Conservation (phyloP, 306 rosid species). For the Vigna mungo region DNA sequence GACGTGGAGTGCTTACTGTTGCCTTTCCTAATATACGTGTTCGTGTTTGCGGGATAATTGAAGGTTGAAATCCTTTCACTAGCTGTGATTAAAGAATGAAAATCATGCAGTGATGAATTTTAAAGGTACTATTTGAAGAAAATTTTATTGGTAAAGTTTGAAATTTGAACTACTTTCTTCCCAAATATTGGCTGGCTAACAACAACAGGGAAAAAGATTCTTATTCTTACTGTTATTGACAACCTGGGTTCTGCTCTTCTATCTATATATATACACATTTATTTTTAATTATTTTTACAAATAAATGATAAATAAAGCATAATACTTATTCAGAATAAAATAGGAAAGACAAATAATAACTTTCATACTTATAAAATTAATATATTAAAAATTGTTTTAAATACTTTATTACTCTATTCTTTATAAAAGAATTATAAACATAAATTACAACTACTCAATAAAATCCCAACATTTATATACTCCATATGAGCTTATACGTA, state of each 20-base stretch:
- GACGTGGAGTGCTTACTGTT: neutral
- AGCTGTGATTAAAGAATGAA: slow-evolving; percentile 14
- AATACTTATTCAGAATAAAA: neutral
- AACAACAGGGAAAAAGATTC: neutral
- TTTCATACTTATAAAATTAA: slow-evolving; percentile 4
- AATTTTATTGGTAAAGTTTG: neutral
- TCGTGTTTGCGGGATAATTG: neutral
- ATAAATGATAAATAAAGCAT: neutral
- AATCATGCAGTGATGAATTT: neutral
- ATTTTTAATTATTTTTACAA: too few species aligned
- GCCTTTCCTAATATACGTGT: neutral
- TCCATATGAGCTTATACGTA: slow-evolving; percentile 2
- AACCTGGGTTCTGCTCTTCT: too few species aligned
- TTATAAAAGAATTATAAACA: slow-evolving; percentile 1
- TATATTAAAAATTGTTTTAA: neutral
- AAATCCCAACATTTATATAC: neutral
- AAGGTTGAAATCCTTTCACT: neutral
- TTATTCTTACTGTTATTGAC: too few species aligned
- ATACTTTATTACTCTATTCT: neutral
- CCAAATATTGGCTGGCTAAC: neutral
- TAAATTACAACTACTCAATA: neutral
- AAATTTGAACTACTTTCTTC: neutral
- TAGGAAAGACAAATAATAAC: neutral
- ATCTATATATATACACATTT: too few species aligned
- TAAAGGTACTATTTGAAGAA: neutral